Conservation (phyloP, 352 stramenopile species). For the Pythium insidiosum region DNA sequence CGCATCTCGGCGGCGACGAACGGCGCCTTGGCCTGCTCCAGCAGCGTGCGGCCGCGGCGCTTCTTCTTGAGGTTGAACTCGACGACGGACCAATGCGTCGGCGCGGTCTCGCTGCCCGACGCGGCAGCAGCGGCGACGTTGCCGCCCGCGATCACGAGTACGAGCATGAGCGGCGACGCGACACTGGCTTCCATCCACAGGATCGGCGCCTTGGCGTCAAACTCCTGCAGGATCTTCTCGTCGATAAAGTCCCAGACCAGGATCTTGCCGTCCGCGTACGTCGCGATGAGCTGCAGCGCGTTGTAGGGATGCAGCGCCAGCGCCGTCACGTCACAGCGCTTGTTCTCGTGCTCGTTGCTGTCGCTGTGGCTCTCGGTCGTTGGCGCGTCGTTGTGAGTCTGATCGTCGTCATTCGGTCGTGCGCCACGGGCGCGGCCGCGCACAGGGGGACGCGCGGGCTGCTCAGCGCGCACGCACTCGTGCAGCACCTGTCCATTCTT, state of each 20-base stretch:
- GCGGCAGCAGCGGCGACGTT: slow-evolving; percentile 3
- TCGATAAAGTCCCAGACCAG: slow-evolving; percentile 74
- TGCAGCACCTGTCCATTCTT: slow-evolving; percentile 70
- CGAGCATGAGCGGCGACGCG: slow-evolving; percentile 44
- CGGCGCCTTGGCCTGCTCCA: slow-evolving; percentile 32
- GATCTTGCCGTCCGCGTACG: slow-evolving; percentile 59
- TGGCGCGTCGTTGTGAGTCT: not conserved
- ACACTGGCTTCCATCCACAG: slow-evolving; percentile 66
- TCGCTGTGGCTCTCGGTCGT: too few relatives aligned
- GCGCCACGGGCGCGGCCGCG: not conserved
- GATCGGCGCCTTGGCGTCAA: slow-evolving; percentile 33
- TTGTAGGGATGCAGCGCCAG: slow-evolving; percentile 69
- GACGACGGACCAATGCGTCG: slow-evolving; percentile 42
- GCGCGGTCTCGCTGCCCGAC: too few relatives aligned
- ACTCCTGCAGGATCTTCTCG: slow-evolving; percentile 50
- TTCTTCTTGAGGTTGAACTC: slow-evolving; percentile 77
- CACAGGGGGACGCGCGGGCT: slow-evolving; percentile 8
- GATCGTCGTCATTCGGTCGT: not conserved
- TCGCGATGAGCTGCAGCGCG: slow-evolving; percentile 51
- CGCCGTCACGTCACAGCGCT: slow-evolving; percentile 26
- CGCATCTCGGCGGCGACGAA: slow-evolving; percentile 49
- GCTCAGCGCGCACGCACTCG: slow-evolving; percentile 41
- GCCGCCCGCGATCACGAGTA: slow-evolving; percentile 36
- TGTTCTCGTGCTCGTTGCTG: too few relatives aligned
- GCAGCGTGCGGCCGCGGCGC: slow-evolving; percentile 26